A percentile compares a stretch with the other conserved stretches of the same genome.
phyloP scores from a whole-genome alignment of 805 yeast genomes.

The Pichia occidentalis region DNA sequence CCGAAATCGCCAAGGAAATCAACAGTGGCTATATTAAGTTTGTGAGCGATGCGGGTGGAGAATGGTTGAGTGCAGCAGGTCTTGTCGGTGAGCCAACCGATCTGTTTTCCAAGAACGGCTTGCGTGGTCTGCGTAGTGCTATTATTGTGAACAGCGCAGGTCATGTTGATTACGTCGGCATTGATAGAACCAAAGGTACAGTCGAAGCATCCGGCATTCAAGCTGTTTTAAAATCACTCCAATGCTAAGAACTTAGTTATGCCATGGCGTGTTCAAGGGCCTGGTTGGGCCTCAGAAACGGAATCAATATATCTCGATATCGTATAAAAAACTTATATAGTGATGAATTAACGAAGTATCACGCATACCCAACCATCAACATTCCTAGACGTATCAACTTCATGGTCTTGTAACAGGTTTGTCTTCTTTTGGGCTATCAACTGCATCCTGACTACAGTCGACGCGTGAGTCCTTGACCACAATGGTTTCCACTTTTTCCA shows the following conservation, averaged over 20 bases:
- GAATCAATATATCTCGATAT: too few species aligned
- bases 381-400: too few species aligned
- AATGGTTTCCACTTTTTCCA: slow-evolving; percentile 10
- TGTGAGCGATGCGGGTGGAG: slow-evolving; percentile 46
- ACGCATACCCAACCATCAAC: too few species aligned
- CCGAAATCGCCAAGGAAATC: background rate
- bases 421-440: too few species aligned
- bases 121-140: slow-evolving; percentile 49
- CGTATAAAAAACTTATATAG: too few species aligned
- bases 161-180: slow-evolving; percentile 31
- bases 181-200: slow-evolving; percentile 35
- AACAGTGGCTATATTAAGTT: slow-evolving; percentile 34
- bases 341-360: too few species aligned
- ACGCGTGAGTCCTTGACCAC: slow-evolving; percentile 9
- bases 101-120: slow-evolving; percentile 11
- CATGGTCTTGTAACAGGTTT: too few species aligned
- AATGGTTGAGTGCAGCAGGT: slow-evolving; percentile 10
- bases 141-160: slow-evolving; percentile 48
- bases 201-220: slow-evolving; percentile 14
- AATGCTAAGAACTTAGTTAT: background rate
- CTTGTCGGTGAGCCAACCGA: slow-evolving; percentile 13
- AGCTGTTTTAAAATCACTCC: slow-evolving; percentile 10
- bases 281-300: too few species aligned
- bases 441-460: too few species aligned
- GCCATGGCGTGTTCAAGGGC: too few species aligned